Evolutionary conservation across 108 stramenopile species (phyloP).

Genomic region (Fragilariopsis cylindrus): DNA sequence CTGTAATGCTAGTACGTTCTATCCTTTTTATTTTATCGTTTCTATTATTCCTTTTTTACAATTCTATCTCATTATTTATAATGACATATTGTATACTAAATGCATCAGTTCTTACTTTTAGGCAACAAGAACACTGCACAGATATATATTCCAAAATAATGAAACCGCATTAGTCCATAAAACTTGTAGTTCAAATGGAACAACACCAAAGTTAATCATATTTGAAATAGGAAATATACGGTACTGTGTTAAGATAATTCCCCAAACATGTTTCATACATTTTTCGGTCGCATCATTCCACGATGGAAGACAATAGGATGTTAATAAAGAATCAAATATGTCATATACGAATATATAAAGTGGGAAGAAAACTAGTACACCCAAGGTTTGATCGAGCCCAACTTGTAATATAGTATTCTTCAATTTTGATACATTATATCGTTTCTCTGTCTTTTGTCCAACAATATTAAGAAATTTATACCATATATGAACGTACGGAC

Average conservation of each 20-base stretch:
- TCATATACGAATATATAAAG: slow-evolving; percentile 38
- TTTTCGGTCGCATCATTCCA: slow-evolving; percentile 12
- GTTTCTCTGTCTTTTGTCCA: slow-evolving; percentile 21
- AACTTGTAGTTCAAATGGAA: slow-evolving; percentile 33
- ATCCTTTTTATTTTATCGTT: too few relatives aligned
- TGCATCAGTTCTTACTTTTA: too few relatives aligned
- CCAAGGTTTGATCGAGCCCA: slow-evolving; percentile 38
- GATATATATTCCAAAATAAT: slow-evolving; percentile 41
- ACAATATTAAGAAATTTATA: slow-evolving; percentile 23
- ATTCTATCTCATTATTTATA: too few relatives aligned
- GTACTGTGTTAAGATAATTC: slow-evolving; percentile 28
- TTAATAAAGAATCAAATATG: slow-evolving; percentile 21
- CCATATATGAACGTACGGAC: slow-evolving; percentile 37
- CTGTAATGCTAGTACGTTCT: too few relatives aligned
- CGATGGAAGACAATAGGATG: slow-evolving; percentile 1
- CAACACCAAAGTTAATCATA: slow-evolving; percentile 26
- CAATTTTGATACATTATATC: slow-evolving; percentile 5
- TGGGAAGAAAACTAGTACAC: slow-evolving; percentile 32
- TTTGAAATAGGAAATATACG: slow-evolving; percentile 27
- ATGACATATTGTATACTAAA: too few relatives aligned
- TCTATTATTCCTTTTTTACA: too few relatives aligned
- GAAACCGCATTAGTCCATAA: slow-evolving; percentile 26
- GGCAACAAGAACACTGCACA: slow-evolving; percentile 21
- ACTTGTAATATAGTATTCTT: slow-evolving; percentile 23
- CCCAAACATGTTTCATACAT: slow-evolving; percentile 7